phyloP scores from a whole-genome alignment of 2,329 filamentous ascomycete species.

The Pseudocercospora crystallina region DNA sequence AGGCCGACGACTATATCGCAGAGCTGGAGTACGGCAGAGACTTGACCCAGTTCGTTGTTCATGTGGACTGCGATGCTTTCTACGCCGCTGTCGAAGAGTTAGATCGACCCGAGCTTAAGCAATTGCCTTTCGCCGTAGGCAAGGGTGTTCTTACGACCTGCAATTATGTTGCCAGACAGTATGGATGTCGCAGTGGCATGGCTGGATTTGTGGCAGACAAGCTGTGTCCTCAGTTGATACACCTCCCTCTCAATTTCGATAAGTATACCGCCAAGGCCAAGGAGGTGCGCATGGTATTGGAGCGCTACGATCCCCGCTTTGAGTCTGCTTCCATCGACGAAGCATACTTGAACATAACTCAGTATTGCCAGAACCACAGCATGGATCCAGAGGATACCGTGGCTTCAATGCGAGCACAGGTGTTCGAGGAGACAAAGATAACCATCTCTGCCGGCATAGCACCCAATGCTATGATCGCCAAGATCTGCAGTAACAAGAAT shows the following conservation, averaged over 20 bases:
- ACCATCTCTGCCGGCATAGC: constrained; percentile 94
- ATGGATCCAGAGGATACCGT: constrained; percentile 73
- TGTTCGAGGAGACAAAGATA: constrained; percentile 73
- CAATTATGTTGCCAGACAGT: constrained; percentile 89
- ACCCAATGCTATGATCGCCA: constrained; percentile 87
- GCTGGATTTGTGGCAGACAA: constrained; percentile 93
- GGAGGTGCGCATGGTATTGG: constrained; percentile 79
- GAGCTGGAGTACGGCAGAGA: constrained; percentile 78
- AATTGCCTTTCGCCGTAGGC: constrained; percentile 89
- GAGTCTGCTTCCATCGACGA: constrained; percentile 95
- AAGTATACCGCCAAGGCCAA: constrained; percentile 90
- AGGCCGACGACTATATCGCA: constrained; percentile 76
- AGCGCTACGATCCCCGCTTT: constrained; percentile 84
- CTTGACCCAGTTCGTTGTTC: constrained; percentile 79
- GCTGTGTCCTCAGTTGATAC: constrained; percentile 80
- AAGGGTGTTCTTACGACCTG: constrained; percentile 68
- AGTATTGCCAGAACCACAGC: constrained; percentile 69
- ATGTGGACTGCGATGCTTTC: constrained; percentile 96
- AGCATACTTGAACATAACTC: constrained; percentile 91
- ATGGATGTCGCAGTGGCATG: constrained; percentile 92
- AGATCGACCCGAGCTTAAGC: constrained; percentile 74
- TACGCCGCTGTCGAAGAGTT: constrained; percentile 87
- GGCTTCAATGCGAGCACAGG: constrained; percentile 71
- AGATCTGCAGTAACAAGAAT: constrained; percentile 93
- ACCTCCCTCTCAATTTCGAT: constrained; percentile 80